Base-by-base conservation (phyloP, 148 eudicot genomes). In the Beta vulgaris region DNA sequence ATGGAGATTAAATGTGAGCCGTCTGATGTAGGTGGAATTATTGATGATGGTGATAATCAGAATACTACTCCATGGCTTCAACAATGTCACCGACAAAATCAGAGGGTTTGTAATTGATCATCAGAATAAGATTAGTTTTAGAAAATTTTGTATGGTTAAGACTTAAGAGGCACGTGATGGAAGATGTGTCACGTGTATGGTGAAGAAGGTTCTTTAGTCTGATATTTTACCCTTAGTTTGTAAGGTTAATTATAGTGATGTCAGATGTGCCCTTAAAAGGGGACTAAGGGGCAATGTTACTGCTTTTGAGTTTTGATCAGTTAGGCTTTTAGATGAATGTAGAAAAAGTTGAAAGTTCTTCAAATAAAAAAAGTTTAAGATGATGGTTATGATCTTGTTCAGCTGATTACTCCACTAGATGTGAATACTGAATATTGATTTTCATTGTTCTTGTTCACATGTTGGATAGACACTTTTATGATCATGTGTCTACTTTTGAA, bases 1-100 rank as follows among this genome's bases (percentile, higher is more conserved):
- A 10, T 36, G 5, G 85, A 80, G 34, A 76, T 91, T 39, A 93
- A 91, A 86, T 78, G 85, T 6, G 98, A 93, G 86, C 91, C 92
- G 83, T 80, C 67, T 53, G 90, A 88, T 82, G 73, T 39, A 1
- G 65, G 67, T 19, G 48, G 29, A 26, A 67, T 61, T 42, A 13
- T 57, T 53, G 84, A 77, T 42, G 81, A 72, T 23, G 35, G 76
- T 18, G 75, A 79, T 68, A 61, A 80, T 46, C 51, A 71, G 65
- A 82, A 73, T 31, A 26, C 64, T 31, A 26, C 64, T 4, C 29
- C 76, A 26, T 90, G 88, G 91, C 29, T 80, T 0, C 71, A 78
- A 80, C 72, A 79, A 43, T 78, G 65, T 63, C 46, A 73, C 37
- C 60, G 42, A 44, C 77, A 74, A 18, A 81, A 82, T 77, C 82